Evolutionary conservation across 2,329 filamentous ascomycete genomes (phyloP).

Genomic region (Calonectria pteridis): DNA sequence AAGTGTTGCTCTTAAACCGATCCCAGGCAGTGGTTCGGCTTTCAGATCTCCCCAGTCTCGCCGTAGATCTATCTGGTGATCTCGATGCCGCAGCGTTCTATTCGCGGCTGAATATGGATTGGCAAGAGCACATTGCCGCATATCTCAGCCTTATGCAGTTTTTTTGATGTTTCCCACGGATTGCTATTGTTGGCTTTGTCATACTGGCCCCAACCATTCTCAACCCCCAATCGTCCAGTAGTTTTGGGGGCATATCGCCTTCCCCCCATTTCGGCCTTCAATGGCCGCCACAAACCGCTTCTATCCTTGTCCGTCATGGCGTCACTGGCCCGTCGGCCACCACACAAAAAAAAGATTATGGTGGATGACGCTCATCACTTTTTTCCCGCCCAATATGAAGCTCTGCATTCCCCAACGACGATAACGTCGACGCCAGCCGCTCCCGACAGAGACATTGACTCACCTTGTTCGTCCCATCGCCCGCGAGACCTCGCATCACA

Average conservation of each 20-base stretch:
- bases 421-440: constrained; percentile 6
- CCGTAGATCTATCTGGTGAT: constrained; percentile 13
- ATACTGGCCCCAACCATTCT: background rate
- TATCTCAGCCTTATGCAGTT: background rate
- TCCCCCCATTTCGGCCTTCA: constrained; percentile 7
- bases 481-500: background rate
- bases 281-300: constrained; percentile 37
- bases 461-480: background rate
- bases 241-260: constrained; percentile 14
- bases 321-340: constrained; percentile 30
- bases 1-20: background rate
- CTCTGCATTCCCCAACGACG: constrained; percentile 7
- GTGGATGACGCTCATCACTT: constrained; percentile 21
- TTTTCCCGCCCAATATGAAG: constrained; percentile 11
- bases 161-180: background rate
- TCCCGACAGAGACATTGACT: constrained; percentile 9
- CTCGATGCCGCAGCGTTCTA: background rate
- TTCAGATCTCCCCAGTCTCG: background rate
- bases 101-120: background rate
- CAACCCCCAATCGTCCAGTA: background rate
- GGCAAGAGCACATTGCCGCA: background rate
- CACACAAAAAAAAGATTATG: constrained; percentile 19
- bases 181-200: background rate
- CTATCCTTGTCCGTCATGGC: constrained; percentile 26
- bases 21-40: constrained; percentile 13